Evolutionary conservation across 306 rosid species (phyloP), one percentile per base, ranked within the genome.

Genomic region (Datisca glomerata): DNA sequence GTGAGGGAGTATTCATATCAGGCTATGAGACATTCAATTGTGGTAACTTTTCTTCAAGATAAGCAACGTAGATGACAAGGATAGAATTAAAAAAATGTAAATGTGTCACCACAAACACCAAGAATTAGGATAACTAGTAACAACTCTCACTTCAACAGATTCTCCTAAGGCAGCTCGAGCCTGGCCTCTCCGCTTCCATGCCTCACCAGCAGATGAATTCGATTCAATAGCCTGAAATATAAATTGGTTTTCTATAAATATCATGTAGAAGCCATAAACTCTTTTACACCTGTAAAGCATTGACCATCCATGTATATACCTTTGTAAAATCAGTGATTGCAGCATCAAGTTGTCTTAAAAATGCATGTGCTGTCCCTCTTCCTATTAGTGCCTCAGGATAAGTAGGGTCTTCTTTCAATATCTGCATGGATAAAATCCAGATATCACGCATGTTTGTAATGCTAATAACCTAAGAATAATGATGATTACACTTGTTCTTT

Each of bases 161-260:
- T 78, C 75, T 57, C 98, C 98, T 51, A 89, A 67, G n/a, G 95
- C 98, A 45, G 98, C 95, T 45, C 86, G 83, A 24, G 98, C 98
- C 65, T 89, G 98, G 63, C 98, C 98, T 70, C 98, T 84, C 59
- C 98, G 74, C 58, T 89, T 89, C 98, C 98, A 89, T 57, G 95
- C 98, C 72, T 89, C 98, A 39, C 86, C 76, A 50, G 95, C 95
- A 20, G 66, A 60, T 24, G 91, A 81, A 71, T 89, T 89, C 47
- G 75, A 72, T 68, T 84, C 76, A 65, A 89, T 65, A 54, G 95
- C 98, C 98, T 89, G 61, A 53, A 38, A 73, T 32, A 62, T 49
- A 52, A 50, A 31, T 31, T 31, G 9, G 36, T 8, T n/a, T n/a
- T 31, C 12, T 8, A 31, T 31, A 2, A 31, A 31, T 31, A 31